These are phyloP conservation scores for Cyclanthera cordifolia DNA, from an alignment of 306 rosid species.

Conservation along the genomic window DNA sequence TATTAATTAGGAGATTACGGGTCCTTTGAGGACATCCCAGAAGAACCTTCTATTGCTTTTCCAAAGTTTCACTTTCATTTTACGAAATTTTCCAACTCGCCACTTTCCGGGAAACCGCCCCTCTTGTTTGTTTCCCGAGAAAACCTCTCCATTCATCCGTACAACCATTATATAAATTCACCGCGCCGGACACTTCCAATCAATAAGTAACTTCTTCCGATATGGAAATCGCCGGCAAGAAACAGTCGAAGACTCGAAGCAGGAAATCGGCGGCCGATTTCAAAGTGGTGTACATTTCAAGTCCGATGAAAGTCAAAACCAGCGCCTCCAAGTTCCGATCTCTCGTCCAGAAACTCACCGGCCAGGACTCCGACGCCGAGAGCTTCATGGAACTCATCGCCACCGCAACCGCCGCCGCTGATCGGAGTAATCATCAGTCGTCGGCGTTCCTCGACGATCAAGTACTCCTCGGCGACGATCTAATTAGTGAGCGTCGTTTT, in stretches of 20 bases:
- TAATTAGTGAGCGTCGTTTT: background rate
- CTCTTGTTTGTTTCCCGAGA: constrained; percentile 19
- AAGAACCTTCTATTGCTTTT: background rate
- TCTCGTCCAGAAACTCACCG: constrained; percentile 81
- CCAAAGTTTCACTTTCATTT: background rate
- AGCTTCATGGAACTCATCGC: constrained; percentile 29
- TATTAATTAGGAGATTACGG: no score
- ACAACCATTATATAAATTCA: constrained; percentile 9
- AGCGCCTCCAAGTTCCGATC: constrained; percentile 71
- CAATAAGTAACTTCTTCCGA: no score
- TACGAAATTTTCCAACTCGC: background rate
- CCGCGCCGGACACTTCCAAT: background rate
- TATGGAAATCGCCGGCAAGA: no score
- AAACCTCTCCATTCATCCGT: background rate
- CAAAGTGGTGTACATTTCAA: constrained; percentile 70
- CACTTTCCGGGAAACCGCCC: constrained; percentile 32
- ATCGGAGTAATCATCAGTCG: background rate
- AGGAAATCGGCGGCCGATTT: constrained; percentile 24
- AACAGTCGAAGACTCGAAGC: constrained; percentile 22
- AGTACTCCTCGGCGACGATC: background rate
- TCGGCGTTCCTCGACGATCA: background rate
- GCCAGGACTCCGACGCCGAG: constrained; percentile 57
- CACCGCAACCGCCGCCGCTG: background rate
- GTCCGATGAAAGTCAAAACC: constrained; percentile 70
- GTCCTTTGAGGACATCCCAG: background rate